phyloP scores from a whole-genome alignment of 441 rosid genomes.

The Euphorbia corollata region DNA sequence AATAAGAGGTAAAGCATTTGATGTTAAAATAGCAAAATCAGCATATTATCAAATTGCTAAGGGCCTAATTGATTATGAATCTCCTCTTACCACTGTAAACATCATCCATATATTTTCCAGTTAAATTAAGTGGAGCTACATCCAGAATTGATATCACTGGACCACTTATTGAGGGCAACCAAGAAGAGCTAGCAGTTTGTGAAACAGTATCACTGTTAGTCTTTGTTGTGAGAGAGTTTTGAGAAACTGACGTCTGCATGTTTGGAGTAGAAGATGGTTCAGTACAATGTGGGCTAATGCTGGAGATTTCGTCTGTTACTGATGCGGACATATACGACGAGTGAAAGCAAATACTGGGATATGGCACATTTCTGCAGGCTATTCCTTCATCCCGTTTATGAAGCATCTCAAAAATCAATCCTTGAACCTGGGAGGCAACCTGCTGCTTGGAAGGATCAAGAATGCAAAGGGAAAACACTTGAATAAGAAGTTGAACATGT shows the following conservation, averaged over 20 bases:
- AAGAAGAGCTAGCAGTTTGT: constrained; percentile 27
- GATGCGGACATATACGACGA: constrained; percentile 43
- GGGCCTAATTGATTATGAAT: constrained; percentile 4
- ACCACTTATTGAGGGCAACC: constrained; percentile 43
- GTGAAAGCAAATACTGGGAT: constrained; percentile 44
- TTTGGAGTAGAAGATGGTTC: constrained; percentile 25
- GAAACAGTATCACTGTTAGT: constrained; percentile 20
- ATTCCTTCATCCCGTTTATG: constrained; percentile 49
- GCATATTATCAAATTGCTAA: neutral
- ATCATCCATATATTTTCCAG: constrained; percentile 55
- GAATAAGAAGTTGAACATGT: constrained; percentile 88
- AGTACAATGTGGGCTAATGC: constrained; percentile 19
- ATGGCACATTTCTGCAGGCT: constrained; percentile 42
- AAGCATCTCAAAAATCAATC: constrained; percentile 64
- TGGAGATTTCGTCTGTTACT: constrained; percentile 32
- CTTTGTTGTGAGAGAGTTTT: constrained; percentile 19
- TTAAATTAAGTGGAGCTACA: constrained; percentile 58
- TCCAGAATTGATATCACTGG: constrained; percentile 51
- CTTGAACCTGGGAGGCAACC: constrained; percentile 63
- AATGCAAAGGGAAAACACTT: constrained; percentile 69
- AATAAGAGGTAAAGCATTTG: constrained; percentile 16
- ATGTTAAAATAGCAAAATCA: neutral
- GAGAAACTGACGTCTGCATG: constrained; percentile 27
- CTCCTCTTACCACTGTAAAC: constrained; percentile 55
- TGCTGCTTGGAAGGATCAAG: constrained; percentile 67